Conservation (phyloP, 1,284 basidiomycete genomes). For the Chalciporus sp. region DNA sequence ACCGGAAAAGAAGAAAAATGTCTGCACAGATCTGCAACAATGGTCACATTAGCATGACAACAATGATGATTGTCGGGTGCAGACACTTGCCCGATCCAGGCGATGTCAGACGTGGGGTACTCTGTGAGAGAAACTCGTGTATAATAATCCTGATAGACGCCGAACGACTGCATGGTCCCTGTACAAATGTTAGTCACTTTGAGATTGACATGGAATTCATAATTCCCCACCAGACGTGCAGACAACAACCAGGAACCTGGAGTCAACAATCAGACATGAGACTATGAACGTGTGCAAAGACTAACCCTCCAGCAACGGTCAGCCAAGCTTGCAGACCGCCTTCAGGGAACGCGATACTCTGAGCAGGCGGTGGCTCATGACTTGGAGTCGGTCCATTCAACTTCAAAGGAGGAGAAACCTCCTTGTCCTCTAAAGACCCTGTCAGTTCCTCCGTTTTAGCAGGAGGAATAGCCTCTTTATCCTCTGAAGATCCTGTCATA, state of each 20-base stretch:
- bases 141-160: conserved; percentile 39
- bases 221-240: conserved; percentile 12
- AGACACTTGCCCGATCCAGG: conserved; percentile 32
- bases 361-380: background rate
- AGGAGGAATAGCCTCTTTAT: too few relatives aligned
- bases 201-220: too few relatives aligned
- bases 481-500: too few relatives aligned
- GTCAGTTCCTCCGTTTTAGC: too few relatives aligned
- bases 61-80: background rate
- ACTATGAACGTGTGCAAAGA: background rate
- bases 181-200: background rate
- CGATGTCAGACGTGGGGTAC: conserved; percentile 23
- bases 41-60: background rate
- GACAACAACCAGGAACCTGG: conserved; percentile 14
- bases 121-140: conserved; percentile 24
- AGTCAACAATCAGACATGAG: background rate
- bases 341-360: conserved; percentile 18
- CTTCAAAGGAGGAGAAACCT: background rate
- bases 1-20: conserved; percentile 30
- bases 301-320: conserved; percentile 27
- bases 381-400: background rate
- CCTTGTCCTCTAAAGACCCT: background rate
- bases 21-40: conserved; percentile 30
- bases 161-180: conserved; percentile 32
- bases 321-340: conserved; percentile 29